These are phyloP conservation scores for Hamamelis virginiana DNA, from an alignment of 164 flowering plant species.

Conservation along the genomic window DNA sequence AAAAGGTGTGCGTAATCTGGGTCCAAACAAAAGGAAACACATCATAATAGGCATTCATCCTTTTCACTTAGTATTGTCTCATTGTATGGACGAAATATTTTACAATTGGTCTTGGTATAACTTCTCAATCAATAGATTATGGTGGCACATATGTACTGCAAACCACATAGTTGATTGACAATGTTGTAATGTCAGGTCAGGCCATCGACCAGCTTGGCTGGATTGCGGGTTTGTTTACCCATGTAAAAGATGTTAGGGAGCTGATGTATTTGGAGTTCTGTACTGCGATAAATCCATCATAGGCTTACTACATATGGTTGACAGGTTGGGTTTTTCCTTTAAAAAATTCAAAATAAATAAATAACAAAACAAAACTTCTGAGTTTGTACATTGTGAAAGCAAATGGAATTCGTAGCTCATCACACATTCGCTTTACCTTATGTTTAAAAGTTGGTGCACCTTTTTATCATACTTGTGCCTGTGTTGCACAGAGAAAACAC, in stretches of 20 bases:
- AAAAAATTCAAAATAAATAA: too few species aligned
- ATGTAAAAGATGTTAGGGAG: too few species aligned
- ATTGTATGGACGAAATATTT: too few species aligned
- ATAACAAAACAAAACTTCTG: too few species aligned
- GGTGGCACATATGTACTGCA: too few species aligned
- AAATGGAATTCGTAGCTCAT: neutral
- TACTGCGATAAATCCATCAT: neutral
- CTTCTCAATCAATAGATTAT: too few species aligned
- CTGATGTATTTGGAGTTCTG: neutral
- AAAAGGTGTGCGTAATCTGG: neutral
- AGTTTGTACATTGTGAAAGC: neutral
- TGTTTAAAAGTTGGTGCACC: neutral
- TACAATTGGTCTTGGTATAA: too few species aligned
- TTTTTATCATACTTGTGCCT: neutral
- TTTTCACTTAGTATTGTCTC: too few species aligned
- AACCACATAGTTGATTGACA: too few species aligned
- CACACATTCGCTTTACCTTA: neutral
- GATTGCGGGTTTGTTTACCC: too few species aligned
- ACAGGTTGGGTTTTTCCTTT: neutral
- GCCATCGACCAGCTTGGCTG: too few species aligned
- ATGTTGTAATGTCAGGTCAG: too few species aligned
- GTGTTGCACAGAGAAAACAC: neutral
- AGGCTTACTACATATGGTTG: neutral
- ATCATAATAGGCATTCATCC: neutral
- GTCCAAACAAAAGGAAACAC: neutral